A percentile compares a stretch with the other conserved stretches of the same genome.
Conservation (phyloP, 805 yeast genomes). For the Candida xyloterini region DNA sequence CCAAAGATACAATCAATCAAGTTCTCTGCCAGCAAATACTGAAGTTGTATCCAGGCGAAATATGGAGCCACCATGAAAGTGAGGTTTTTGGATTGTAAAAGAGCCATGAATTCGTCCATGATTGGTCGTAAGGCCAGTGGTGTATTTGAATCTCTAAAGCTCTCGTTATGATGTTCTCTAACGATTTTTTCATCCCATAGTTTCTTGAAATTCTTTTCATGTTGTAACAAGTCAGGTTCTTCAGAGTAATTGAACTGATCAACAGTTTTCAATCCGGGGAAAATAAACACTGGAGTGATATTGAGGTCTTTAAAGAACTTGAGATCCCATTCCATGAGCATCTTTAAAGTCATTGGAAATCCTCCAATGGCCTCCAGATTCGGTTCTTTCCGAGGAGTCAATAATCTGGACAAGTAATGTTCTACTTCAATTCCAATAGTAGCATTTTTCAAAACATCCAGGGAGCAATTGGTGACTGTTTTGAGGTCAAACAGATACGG, state of each 20-base stretch:
- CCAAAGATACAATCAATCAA: slow-evolving; percentile 77
- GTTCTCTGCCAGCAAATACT: slow-evolving; percentile 57
- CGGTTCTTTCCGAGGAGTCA: slow-evolving; percentile 64
- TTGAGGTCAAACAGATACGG: slow-evolving; percentile 66
- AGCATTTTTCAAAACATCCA: slow-evolving; percentile 62
- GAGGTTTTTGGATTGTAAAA: slow-evolving; percentile 52
- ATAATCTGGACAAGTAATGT: slow-evolving; percentile 65
- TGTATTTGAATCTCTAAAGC: slow-evolving; percentile 51
- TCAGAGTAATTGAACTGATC: slow-evolving; percentile 28
- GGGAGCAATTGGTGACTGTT: slow-evolving; percentile 52
- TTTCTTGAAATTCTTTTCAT: slow-evolving; percentile 43
- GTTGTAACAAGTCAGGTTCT: slow-evolving; percentile 28
- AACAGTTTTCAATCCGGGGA: slow-evolving; percentile 59
- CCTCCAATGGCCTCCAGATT: slow-evolving; percentile 79
- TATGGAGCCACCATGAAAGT: slow-evolving; percentile 81
- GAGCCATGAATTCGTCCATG: slow-evolving; percentile 52
- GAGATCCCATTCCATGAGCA: slow-evolving; percentile 59
- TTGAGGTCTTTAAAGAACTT: slow-evolving; percentile 54
- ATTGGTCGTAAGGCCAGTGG: slow-evolving; percentile 50
- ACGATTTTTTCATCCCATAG: slow-evolving; percentile 42
- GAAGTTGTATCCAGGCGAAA: slow-evolving; percentile 74
- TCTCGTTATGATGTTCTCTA: slow-evolving; percentile 37
- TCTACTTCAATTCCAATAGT: slow-evolving; percentile 81
- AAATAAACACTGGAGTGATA: slow-evolving; percentile 77
- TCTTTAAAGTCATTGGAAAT: slow-evolving; percentile 60